phyloP scores from a whole-genome alignment of 129 eudicot species.

The Flaveria sonorensis region DNA sequence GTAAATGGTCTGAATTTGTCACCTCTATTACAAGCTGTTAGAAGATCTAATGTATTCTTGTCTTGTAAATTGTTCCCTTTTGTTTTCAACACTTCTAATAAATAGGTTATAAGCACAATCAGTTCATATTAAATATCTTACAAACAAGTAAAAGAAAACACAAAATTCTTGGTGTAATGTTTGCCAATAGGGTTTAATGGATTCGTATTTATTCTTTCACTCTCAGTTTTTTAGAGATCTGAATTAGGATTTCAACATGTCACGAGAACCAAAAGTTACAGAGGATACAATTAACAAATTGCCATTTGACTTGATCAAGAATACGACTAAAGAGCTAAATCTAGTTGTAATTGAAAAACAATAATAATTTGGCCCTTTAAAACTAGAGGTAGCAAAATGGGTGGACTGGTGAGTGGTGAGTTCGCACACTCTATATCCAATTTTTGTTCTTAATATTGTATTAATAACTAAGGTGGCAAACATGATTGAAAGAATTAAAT shows the following conservation, averaged over 20 bases:
- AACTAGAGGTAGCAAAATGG: slow-evolving; percentile 3
- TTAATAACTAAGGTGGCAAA: not conserved
- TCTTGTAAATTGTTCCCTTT: not conserved
- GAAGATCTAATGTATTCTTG: not conserved
- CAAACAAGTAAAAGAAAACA: not conserved
- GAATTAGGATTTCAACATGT: not conserved
- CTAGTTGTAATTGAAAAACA: not conserved
- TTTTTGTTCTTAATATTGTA: not conserved
- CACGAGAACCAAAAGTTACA: not conserved
- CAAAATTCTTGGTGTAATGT: not conserved
- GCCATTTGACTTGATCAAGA: not conserved
- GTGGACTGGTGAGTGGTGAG: not conserved
- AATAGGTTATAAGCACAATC: too few relatives aligned
- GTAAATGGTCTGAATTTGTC: not conserved
- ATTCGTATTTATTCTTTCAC: not conserved
- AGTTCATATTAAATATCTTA: too few relatives aligned
- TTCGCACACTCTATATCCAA: not conserved
- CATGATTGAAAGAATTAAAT: not conserved
- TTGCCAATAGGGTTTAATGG: not conserved
- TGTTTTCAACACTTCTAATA: not conserved
- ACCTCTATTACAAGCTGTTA: slow-evolving; percentile 3
- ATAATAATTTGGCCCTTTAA: not conserved
- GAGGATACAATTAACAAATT: not conserved
- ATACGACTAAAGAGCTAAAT: not conserved
- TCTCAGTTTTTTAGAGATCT: not conserved